These are phyloP conservation scores for Cladophialophora psammophila DNA, from an alignment of 2,329 filamentous ascomycete genomes.

Conservation along the genomic window DNA sequence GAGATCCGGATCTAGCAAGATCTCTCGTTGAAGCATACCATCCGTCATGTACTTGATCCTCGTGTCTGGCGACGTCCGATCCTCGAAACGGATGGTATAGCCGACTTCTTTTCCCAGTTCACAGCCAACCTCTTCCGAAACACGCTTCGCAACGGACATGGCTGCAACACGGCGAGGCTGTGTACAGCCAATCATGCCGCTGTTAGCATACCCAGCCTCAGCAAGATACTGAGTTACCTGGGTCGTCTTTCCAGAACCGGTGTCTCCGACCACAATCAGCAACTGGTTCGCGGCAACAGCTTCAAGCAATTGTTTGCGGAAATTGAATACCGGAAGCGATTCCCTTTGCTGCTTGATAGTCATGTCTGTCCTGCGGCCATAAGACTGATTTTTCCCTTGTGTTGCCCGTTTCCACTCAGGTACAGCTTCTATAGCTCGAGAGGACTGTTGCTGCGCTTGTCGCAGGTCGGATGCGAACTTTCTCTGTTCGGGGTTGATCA, in stretches of 20 bases:
- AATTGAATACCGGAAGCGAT: slow-evolving; percentile 85
- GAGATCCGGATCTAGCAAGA: slow-evolving; percentile 88
- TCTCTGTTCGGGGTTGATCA: slow-evolving; percentile 83
- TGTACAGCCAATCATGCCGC: slow-evolving; percentile 93
- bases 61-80: slow-evolving; percentile 84
- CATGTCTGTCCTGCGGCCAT: slow-evolving; percentile 86
- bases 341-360: slow-evolving; percentile 96
- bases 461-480: slow-evolving; percentile 90
- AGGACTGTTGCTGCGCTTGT: slow-evolving; percentile 64
- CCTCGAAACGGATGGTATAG: slow-evolving; percentile 97
- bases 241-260: slow-evolving; percentile 96
- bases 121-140: slow-evolving; percentile 93
- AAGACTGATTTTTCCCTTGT: slow-evolving; percentile 77
- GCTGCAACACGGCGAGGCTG: slow-evolving; percentile 95
- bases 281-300: slow-evolving; percentile 89
- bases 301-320: slow-evolving; percentile 85
- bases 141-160: slow-evolving; percentile 98
- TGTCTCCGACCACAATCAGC: slow-evolving; percentile 95
- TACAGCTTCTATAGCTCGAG: slow-evolving; percentile 69
- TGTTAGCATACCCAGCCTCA: slow-evolving; percentile 89
- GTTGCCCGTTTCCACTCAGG: slow-evolving; percentile 93
- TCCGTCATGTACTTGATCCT: slow-evolving; percentile 99
- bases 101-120: slow-evolving; percentile 90
- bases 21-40: slow-evolving; percentile 95
- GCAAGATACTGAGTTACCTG: slow-evolving; percentile 95